A percentile compares a stretch with the other conserved stretches of the same genome.
Conservation (phyloP, 495 filamentous ascomycete genomes). For the Penicillium alfredii region DNA sequence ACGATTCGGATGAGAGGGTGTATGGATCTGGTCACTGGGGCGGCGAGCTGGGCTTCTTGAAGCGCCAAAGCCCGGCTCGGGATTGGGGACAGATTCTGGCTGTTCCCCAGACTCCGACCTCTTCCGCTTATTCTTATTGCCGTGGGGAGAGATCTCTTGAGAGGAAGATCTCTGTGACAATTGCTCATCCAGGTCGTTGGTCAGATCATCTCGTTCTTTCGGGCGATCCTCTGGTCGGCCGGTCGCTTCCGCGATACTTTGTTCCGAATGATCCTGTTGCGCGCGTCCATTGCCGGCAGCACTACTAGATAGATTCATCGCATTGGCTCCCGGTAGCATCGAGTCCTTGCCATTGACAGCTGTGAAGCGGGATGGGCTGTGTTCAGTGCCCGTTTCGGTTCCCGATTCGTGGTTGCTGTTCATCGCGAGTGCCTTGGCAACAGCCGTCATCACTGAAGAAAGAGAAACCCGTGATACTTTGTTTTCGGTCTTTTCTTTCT, state of each 20-base stretch:
- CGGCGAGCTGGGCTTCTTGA: slow-evolving; percentile 18
- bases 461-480: background rate
- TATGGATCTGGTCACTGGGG: slow-evolving; percentile 4
- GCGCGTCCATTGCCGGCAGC: background rate
- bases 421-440: slow-evolving; percentile 35
- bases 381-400: slow-evolving; percentile 37
- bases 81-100: slow-evolving; percentile 13
- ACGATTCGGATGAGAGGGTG: slow-evolving; percentile 15
- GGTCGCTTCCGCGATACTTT: slow-evolving; percentile 3
- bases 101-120: slow-evolving; percentile 35
- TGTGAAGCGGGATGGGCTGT: slow-evolving; percentile 48
- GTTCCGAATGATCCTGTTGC: slow-evolving; percentile 1
- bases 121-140: slow-evolving; percentile 35
- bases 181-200: slow-evolving; percentile 21
- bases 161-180: slow-evolving; percentile 25
- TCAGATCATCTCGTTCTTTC: slow-evolving; percentile 3
- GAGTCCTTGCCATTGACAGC: slow-evolving; percentile 47
- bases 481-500: background rate
- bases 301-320: background rate
- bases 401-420: slow-evolving; percentile 33
- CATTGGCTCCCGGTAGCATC: slow-evolving; percentile 6
- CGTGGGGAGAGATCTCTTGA: slow-evolving; percentile 12
- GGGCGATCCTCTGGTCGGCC: slow-evolving; percentile 7
- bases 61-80: slow-evolving; percentile 4
- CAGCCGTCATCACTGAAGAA: slow-evolving; percentile 35